A percentile compares a stretch with the other conserved stretches of the same genome.
These are phyloP conservation scores for Solanum etuberosum DNA, from an alignment of 257 asterid species.

Conservation along the genomic window DNA sequence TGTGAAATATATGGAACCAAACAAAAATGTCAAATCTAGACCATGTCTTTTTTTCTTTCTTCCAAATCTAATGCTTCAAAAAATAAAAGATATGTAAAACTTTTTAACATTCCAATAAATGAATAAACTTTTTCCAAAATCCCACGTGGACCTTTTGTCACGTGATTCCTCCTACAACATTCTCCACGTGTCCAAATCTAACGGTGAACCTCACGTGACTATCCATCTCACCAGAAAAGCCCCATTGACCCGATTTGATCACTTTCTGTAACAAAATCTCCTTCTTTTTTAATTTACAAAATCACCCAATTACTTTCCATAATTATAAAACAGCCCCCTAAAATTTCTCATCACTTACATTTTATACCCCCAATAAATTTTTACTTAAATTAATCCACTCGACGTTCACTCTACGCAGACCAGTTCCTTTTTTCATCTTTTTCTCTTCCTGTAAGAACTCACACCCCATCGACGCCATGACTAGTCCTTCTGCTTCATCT, in stretches of 20 bases:
- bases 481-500: slow-evolving; percentile 11
- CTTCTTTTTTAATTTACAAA: background rate
- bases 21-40: background rate
- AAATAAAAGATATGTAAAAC: background rate
- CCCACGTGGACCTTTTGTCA: background rate
- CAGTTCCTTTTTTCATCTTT: background rate
- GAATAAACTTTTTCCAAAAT: background rate
- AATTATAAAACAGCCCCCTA: background rate
- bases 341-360: background rate
- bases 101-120: background rate
- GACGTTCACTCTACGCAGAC: background rate
- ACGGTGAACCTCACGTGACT: background rate
- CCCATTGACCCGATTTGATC: background rate
- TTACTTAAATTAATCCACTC: background rate
- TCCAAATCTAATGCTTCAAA: background rate
- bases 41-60: background rate
- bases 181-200: background rate
- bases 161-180: background rate
- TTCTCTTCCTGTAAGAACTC: background rate
- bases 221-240: background rate
- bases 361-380: background rate
- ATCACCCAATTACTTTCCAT: background rate
- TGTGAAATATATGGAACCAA: background rate
- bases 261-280: background rate
- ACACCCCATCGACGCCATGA: background rate